Base-by-base conservation (phyloP, 345 rosid genomes). In the Syzygium aqueum region DNA sequence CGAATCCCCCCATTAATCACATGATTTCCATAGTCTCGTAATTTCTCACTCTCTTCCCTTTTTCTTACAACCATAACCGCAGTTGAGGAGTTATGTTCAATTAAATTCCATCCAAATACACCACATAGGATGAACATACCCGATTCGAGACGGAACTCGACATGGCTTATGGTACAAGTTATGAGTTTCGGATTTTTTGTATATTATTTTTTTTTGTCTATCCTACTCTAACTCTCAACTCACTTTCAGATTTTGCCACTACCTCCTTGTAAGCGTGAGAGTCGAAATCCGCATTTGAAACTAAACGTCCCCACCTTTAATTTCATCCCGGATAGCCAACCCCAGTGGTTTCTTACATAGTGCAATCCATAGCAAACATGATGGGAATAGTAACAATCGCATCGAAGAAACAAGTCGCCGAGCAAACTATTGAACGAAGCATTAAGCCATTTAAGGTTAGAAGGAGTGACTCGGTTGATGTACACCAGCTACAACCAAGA, bases 201-300 rank as follows among this genome's bases (percentile, higher is more conserved):
- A 43, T 43, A 43, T 43, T 43, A 43, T 43, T 43, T 43, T 43
- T 43, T 43, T 43, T 43, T 43, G 1, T 6, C 46, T 43, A 7
- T 43, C 6, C 5, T 43, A 43, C 46, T 43, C 46, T 43, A 43
- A 43, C 7, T 43, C 46, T 43, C 7, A 43, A 43, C 46, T 6
- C 46, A 43, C 46, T 43, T 1, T 43, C 46, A 43, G 7, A 43
- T 7, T 43, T 43, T 5, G 1, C 1, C 46, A 43, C 7, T 5
- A 1, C 46, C 7, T 43, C 46, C 1, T 43, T 43, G 1, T 7
- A 43, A 1, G 7, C 7, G 3, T 43, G 7, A 1, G 46, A 43
- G 7, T 43, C 46, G 1, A 43, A 43, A 43, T 1, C 7, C 46
- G 1, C 46, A 43, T 43, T 43, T 43, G 7, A 5, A 43, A 43